These are phyloP conservation scores for Polyporus arcularius DNA, from an alignment of 768 basidiomycete species.

Conservation along the genomic window DNA sequence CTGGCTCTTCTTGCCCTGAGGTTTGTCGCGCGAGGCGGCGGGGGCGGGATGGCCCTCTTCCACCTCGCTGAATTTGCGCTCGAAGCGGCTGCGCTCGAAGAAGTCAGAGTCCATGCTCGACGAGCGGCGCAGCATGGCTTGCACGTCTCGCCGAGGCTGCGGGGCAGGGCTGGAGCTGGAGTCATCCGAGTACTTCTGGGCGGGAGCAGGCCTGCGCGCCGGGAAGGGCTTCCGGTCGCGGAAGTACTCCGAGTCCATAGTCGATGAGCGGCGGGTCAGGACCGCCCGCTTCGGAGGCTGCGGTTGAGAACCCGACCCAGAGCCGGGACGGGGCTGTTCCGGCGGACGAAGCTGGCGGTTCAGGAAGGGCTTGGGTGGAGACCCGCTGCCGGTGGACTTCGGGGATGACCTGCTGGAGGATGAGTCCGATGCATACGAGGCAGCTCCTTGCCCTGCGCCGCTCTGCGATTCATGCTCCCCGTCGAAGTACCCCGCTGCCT, in stretches of 20 bases:
- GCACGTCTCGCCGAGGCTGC: background rate
- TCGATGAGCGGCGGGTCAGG: conserved; percentile 9
- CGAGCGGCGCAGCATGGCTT: background rate
- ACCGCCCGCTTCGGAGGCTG: conserved; percentile 5
- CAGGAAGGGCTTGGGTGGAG: background rate
- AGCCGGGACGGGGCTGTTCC: background rate
- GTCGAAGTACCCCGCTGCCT: conserved; percentile 11
- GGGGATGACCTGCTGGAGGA: too few relatives aligned
- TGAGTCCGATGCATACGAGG: too few relatives aligned
- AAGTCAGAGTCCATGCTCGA: conserved; percentile 1
- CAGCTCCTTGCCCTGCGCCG: background rate
- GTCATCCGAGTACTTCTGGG: too few relatives aligned
- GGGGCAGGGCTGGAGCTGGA: too few relatives aligned
- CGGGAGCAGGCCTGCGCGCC: background rate
- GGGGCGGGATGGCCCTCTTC: conserved; percentile 7
- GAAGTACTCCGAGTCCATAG: conserved; percentile 12
- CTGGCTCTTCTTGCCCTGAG: background rate
- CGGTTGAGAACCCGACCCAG: background rate
- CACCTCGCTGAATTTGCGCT: conserved; percentile 14
- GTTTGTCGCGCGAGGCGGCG: background rate
- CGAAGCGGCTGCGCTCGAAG: background rate
- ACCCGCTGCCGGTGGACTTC: background rate
- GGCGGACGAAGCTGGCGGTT: background rate
- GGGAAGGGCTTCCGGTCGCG: background rate
- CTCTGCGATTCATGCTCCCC: background rate